phyloP scores from a whole-genome alignment of 148 eudicot species.

The Rheum nobile region DNA sequence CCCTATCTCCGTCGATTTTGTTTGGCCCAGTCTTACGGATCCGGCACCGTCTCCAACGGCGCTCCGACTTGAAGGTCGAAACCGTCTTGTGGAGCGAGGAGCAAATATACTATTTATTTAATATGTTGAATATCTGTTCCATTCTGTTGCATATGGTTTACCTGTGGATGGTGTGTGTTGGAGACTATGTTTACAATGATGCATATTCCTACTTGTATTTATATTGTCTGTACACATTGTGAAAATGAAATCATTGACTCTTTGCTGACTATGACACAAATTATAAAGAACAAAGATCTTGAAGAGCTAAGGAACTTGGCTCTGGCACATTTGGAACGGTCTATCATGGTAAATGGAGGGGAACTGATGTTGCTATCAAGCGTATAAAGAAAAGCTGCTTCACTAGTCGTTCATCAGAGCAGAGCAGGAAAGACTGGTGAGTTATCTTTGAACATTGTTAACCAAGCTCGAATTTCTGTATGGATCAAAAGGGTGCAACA shows the following conservation, averaged over 20 bases:
- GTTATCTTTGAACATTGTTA: not conserved
- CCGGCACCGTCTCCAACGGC: too few relatives aligned
- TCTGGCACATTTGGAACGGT: slow-evolving; percentile 56
- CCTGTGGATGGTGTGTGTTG: not conserved
- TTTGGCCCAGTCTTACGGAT: too few relatives aligned
- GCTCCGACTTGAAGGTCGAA: too few relatives aligned
- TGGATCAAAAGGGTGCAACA: not conserved
- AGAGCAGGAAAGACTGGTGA: slow-evolving; percentile 48
- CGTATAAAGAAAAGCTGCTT: slow-evolving; percentile 39
- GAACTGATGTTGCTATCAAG: slow-evolving; percentile 58
- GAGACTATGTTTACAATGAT: not conserved
- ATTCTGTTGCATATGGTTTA: not conserved
- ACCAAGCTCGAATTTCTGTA: not conserved
- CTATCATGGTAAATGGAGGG: slow-evolving; percentile 55
- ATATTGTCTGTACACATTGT: not conserved
- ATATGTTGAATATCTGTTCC: not conserved
- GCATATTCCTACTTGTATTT: not conserved
- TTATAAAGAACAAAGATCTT: slow-evolving; percentile 30
- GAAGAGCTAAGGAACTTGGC: slow-evolving; percentile 48
- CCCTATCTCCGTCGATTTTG: too few relatives aligned
- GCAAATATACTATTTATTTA: not conserved
- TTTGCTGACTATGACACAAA: slow-evolving; percentile 19
- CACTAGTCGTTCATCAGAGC: slow-evolving; percentile 22
- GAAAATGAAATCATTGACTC: not conserved
- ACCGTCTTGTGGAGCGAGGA: too few relatives aligned